Base-by-base conservation (phyloP, 495 filamentous ascomycete genomes). In the Podospora fimiseda region DNA sequence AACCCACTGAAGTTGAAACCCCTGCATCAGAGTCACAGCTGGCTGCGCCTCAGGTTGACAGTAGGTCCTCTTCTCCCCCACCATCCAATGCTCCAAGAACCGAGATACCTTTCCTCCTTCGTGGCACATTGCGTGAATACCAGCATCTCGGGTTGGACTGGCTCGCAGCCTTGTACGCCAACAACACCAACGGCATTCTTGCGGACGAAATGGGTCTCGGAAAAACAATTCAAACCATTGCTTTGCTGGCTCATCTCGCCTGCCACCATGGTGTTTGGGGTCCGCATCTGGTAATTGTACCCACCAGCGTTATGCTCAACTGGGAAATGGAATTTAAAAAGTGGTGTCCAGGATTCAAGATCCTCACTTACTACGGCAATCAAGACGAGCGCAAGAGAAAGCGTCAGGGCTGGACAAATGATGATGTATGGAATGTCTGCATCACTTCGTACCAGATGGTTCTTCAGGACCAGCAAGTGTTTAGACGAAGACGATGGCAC, bases 251-350 rank as follows among this genome's bases (percentile, higher is more conserved):
- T 14, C 92, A 97, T 66, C 78, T 99, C 33, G 94, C 94, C 19
- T 90, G 90, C 48, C 76, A 95, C 51, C 86, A 95, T 65, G 82
- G 89, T 62, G 82, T 91, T 21, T 99, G 94, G 94, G 94, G 94
- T 0, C 89, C 94, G 0, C 94, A 99, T 75, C 73, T 99, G 18
- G 86, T 99, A 36, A 86, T 99, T 55, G 94, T 99, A 6, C 94
- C 94, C 2, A 97, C 94, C 8, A 96, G 90, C 70, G 94, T 99
- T 23, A 96, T 99, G 77, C 82, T 99, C 48, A 99, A 99, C 65
- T 99, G 94, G 94, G 94, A 97, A 66, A 96, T 96, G 86, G 94
- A 99, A 68, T 99, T 99, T 77, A 97, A 97, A 63, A 97, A 97
- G 68, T 99, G 90, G 84, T 90, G 89, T 45, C 94, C 94, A 11